Percentiles rank a stretch among this genome's conserved stretches.
These are phyloP conservation scores for Xylariales sp. DNA, from an alignment of 2,329 filamentous ascomycete species.

Conservation along the genomic window DNA sequence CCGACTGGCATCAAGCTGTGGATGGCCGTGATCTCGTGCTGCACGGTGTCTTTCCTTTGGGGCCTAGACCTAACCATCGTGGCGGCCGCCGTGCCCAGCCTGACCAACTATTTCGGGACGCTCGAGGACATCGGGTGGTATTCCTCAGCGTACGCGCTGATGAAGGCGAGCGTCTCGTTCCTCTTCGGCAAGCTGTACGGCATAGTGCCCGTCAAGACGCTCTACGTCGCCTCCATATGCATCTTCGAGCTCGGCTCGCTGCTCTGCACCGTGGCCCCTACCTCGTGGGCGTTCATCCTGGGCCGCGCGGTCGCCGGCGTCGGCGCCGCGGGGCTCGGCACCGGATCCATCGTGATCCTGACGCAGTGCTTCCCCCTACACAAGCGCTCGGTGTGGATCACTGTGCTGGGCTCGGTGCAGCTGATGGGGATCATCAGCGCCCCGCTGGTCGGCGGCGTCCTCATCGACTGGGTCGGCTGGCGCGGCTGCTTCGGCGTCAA, in stretches of 20 bases:
- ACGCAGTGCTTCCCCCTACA: not conserved
- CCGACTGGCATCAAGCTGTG: not conserved
- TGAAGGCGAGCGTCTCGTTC: not conserved
- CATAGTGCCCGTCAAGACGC: not conserved
- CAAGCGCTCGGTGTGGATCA: not conserved
- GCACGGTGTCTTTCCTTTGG: not conserved
- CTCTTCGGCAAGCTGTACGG: constrained; percentile 1
- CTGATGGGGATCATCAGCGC: not conserved
- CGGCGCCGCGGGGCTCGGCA: not conserved
- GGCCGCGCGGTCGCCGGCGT: not conserved
- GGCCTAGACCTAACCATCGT: not conserved
- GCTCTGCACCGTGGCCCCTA: not conserved
- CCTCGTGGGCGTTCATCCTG: not conserved
- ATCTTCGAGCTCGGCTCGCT: not conserved
- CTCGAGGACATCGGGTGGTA: constrained; percentile 1
- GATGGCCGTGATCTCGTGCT: not conserved
- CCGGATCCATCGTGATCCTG: not conserved
- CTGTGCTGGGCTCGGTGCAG: not conserved
- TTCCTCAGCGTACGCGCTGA: not conserved
- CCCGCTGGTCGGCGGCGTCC: not conserved
- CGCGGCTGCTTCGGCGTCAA: constrained; percentile 7
- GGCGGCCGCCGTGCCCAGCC: not conserved
- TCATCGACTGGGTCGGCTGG: not conserved
- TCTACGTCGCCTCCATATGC: not conserved
- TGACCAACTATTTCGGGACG: not conserved